phyloP scores from a whole-genome alignment of 2,329 filamentous ascomycete genomes.

The Seiridium cupressi region DNA sequence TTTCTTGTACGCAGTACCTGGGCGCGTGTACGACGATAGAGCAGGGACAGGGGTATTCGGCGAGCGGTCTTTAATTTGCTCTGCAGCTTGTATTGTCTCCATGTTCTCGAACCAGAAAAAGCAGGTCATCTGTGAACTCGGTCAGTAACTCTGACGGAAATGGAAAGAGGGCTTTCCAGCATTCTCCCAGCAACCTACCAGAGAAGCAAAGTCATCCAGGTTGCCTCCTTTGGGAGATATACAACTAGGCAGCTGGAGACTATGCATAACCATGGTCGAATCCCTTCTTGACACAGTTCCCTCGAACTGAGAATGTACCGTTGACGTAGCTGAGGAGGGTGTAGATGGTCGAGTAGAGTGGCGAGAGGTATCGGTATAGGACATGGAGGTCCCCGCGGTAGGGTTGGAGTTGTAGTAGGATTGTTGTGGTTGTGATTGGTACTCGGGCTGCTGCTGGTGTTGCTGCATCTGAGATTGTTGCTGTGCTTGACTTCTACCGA shows the following conservation, averaged over 20 bases:
- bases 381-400: constrained; percentile 16
- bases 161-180: too few species aligned
- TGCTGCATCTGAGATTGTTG: constrained; percentile 14
- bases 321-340: constrained; percentile 28
- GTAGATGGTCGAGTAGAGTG: constrained; percentile 36
- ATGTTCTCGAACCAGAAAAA: constrained; percentile 97
- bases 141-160: background rate
- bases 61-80: constrained; percentile 50
- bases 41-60: constrained; percentile 34
- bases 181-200: constrained; percentile 49
- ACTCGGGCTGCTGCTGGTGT: constrained; percentile 4
- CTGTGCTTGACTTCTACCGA: constrained; percentile 25
- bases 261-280: constrained; percentile 51
- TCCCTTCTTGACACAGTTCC: constrained; percentile 33
- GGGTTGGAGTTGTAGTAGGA: constrained; percentile 12
- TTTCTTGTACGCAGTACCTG: constrained; percentile 79
- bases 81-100: constrained; percentile 72
- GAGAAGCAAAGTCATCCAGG: constrained; percentile 78
- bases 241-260: constrained; percentile 70
- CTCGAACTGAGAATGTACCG: constrained; percentile 22
- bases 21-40: constrained; percentile 71
- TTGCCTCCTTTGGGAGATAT: constrained; percentile 76
- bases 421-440: constrained; percentile 10
- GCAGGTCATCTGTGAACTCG: constrained; percentile 72
- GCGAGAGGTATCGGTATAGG: constrained; percentile 21